Percentiles rank a stretch among this genome's conserved stretches.
phyloP scores from a whole-genome alignment of 116 monocot genomes.

The Iris pallida region DNA sequence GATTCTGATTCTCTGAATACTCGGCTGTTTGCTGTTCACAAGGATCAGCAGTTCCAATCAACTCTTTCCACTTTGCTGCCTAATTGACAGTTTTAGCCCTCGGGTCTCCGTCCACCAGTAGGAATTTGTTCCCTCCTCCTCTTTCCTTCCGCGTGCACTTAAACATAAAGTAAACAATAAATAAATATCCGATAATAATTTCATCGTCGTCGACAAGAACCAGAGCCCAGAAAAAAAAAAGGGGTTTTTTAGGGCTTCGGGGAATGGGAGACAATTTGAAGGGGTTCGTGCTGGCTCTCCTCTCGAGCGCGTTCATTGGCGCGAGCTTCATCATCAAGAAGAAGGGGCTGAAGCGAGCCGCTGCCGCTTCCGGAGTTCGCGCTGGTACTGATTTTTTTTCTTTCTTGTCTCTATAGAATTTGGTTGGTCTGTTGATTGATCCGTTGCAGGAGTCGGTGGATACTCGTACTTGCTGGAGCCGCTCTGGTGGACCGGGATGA shows the following conservation, averaged over 20 bases:
- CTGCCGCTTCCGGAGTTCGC: conserved; percentile 74
- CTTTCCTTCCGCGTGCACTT: too few species aligned
- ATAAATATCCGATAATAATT: too few species aligned
- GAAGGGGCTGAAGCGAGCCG: conserved; percentile 78
- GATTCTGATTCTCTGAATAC: too few species aligned
- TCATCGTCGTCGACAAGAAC: too few species aligned
- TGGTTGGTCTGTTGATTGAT: neutral
- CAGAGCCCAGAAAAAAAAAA: neutral
- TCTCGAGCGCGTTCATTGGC: conserved; percentile 86
- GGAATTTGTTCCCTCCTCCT: too few species aligned
- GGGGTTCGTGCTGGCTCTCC: conserved; percentile 71
- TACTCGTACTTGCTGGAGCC: conserved; percentile 83
- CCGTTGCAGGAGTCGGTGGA: conserved; percentile 65
- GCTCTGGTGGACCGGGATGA: conserved; percentile 91
- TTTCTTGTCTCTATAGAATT: neutral
- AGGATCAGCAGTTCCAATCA: too few species aligned
- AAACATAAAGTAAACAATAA: too few species aligned
- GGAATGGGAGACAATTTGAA: conserved; percentile 86
- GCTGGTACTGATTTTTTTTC: conserved; percentile 31
- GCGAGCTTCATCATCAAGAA: conserved; percentile 98
- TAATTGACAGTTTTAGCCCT: too few species aligned
- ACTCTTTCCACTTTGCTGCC: too few species aligned
- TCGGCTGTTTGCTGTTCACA: too few species aligned
- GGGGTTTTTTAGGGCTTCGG: neutral
- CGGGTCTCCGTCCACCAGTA: too few species aligned